Evolutionary conservation across 768 basidiomycete species (phyloP), one percentile per base, ranked within the genome.

Genomic region (Leccinum uliginosum): DNA sequence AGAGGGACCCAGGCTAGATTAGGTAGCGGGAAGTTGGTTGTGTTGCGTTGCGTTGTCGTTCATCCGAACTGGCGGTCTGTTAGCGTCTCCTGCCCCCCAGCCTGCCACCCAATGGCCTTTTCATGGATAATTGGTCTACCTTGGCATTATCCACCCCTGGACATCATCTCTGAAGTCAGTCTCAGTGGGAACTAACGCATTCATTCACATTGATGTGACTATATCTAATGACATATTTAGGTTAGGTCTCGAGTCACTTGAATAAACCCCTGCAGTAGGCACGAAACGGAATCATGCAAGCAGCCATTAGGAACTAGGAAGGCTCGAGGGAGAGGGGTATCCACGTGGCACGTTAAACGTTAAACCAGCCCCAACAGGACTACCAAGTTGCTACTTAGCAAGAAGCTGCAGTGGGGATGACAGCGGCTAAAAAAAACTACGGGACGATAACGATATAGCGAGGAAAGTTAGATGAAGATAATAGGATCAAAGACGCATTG

Each of bases 401-500:
- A 43, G 19, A 43, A 43, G 40, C 40, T 38, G 38, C n/a, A 35
- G 17, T 35, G n/a, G n/a, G 38, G n/a, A 4, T n/a, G 4, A 40
- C 38, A 6, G 11, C 19, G 14, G 54, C 19, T 29, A 19, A 10
- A 35, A 54, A 54, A 27, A 24, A 55, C 53, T 43, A 55, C 55
- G 14, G 17, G 21, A 29, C 54, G 17, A 43, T 40, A 43, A 27
- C 12, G 21, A 43, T 56, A 55, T 43, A 43, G 40, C 11, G 19
- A 10, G 38, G 17, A 8, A 21, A 23, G 52, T n/a, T 40, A 44
- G 55, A 56, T 32, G 30, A 14, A 30, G 40, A 19, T 29, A 7
- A 40, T 55, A 40, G 10, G 35, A n/a, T 17, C 29, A 56, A 45
- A 32, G 40, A 34, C 55, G 24, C 40, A 11, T 43, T 60, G 52